Percentiles rank a stretch among this genome's conserved stretches.
phyloP scores from a whole-genome alignment of 345 rosid species.

The Eutrema heterophyllum region DNA sequence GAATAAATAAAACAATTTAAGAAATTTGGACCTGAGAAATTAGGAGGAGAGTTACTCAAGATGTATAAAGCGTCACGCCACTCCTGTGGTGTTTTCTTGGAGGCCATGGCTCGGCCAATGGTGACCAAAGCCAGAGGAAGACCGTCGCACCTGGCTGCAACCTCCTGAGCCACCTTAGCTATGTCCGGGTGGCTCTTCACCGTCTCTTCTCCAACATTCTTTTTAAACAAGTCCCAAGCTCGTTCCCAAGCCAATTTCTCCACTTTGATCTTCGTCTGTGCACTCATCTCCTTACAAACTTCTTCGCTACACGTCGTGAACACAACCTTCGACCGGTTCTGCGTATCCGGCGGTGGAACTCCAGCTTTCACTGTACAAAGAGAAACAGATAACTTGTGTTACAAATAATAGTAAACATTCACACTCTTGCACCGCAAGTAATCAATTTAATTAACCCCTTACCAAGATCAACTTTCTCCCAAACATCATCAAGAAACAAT shows the following conservation, averaged over 20 bases:
- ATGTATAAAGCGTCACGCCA: conserved; percentile 37
- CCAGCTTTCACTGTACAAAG: conserved; percentile 21
- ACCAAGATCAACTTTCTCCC: conserved; percentile 38
- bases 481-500: conserved; percentile 37
- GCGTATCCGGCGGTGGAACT: conserved; percentile 18
- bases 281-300: conserved; percentile 34
- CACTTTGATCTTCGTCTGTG: conserved; percentile 29
- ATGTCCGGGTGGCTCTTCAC: conserved; percentile 30
- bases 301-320: conserved; percentile 33
- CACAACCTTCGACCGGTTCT: conserved; percentile 28
- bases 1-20: neutral
- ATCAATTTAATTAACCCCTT: neutral
- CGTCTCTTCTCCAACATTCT: conserved; percentile 32
- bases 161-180: conserved; percentile 24
- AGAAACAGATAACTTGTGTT: neutral
- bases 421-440: neutral
- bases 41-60: conserved; percentile 32
- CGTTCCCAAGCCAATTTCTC: conserved; percentile 25
- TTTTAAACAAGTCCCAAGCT: conserved; percentile 37
- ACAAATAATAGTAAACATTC: neutral
- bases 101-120: conserved; percentile 37
- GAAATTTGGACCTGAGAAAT: conserved; percentile 30
- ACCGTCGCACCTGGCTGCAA: conserved; percentile 30
- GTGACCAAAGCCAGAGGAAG: conserved; percentile 36
- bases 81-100: conserved; percentile 29